phyloP scores from a whole-genome alignment of 2,329 filamentous ascomycete genomes.

The Hypoxylon sp. region DNA sequence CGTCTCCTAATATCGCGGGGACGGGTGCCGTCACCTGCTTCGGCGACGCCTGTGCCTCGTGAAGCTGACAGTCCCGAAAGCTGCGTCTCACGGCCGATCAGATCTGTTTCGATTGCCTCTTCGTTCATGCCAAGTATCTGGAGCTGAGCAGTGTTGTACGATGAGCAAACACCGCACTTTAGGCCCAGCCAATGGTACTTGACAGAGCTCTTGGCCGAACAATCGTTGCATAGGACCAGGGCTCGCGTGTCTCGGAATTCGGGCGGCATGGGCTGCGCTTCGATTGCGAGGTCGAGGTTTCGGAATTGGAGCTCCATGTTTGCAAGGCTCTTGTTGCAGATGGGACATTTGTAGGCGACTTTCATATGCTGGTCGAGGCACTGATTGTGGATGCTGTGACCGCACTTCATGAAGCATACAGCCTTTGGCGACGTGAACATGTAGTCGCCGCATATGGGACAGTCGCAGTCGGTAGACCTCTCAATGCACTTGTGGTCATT shows the following conservation, averaged over 20 bases:
- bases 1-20: conserved; percentile 44
- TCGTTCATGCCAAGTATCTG: conserved; percentile 61
- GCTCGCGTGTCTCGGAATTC: conserved; percentile 83
- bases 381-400: conserved; percentile 90
- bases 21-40: conserved; percentile 20
- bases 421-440: conserved; percentile 90
- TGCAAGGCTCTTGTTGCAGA: conserved; percentile 94
- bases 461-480: conserved; percentile 91
- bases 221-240: conserved; percentile 93
- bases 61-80: conserved; percentile 27
- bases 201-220: conserved; percentile 84
- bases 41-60: conserved; percentile 18
- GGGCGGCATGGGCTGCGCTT: conserved; percentile 87
- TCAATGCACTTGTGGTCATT: conserved; percentile 93
- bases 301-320: conserved; percentile 98
- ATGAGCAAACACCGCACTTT: conserved; percentile 79
- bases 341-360: conserved; percentile 92
- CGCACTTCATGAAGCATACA: conserved; percentile 94
- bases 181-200: conserved; percentile 94
- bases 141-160: conserved; percentile 74
- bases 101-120: conserved; percentile 31
- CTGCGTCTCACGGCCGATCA: conserved; percentile 31
- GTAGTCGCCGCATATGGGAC: conserved; percentile 95
- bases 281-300: conserved; percentile 86
- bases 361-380: conserved; percentile 91